Percentiles rank a stretch among this genome's conserved stretches.
Conservation (phyloP, 768 basidiomycete species). For the Galerina sulciceps region DNA sequence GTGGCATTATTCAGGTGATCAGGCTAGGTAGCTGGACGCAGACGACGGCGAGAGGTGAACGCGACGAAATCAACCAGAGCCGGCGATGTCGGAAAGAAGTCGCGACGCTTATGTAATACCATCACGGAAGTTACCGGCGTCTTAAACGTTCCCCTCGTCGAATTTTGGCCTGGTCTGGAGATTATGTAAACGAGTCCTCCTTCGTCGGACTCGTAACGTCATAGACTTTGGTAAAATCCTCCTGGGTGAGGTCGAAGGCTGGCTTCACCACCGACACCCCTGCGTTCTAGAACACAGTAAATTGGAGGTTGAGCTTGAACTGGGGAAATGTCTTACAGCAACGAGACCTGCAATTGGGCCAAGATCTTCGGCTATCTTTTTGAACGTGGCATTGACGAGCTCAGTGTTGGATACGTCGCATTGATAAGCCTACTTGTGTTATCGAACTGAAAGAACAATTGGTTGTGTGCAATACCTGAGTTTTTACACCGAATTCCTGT, state of each 20-base stretch:
- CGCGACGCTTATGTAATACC: no score
- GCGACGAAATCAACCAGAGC: no score
- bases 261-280: conserved; percentile 68
- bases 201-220: no score
- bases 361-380: conserved; percentile 52
- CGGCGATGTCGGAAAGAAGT: no score
- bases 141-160: no score
- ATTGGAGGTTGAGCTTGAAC: neutral
- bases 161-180: no score
- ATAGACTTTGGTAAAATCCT: conserved; percentile 60
- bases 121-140: no score
- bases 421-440: conserved; percentile 51
- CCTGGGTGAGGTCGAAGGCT: conserved; percentile 55
- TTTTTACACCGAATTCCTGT: conserved; percentile 45
- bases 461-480: conserved; percentile 38
- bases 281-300: conserved; percentile 47
- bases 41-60: no score
- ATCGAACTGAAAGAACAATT: neutral
- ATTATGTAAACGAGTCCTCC: no score
- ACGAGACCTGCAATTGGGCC: conserved; percentile 56
- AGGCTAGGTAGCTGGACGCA: no score
- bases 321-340: conserved; percentile 41
- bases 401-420: conserved; percentile 60
- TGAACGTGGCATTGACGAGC: conserved; percentile 46
- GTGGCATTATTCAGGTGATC: no score